phyloP scores from a whole-genome alignment of 768 basidiomycete species.

The Serpula lacrymans region DNA sequence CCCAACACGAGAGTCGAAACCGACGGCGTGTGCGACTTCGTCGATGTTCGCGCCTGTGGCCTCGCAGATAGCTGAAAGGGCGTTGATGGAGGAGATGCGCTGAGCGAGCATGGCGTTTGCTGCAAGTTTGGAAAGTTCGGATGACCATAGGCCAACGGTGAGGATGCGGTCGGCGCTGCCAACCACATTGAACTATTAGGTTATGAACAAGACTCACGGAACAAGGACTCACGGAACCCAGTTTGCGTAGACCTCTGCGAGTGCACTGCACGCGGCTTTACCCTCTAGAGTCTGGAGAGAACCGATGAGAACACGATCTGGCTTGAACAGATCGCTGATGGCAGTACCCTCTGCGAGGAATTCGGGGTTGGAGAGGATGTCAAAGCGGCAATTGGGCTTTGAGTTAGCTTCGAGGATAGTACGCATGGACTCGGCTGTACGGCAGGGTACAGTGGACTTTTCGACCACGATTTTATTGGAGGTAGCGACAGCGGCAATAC shows the following conservation, averaged over 20 bases:
- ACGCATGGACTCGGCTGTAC: constrained; percentile 99
- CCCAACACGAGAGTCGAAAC: constrained; percentile 89
- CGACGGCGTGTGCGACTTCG: constrained; percentile 93
- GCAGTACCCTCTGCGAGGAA: constrained; percentile 99
- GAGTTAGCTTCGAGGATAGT: constrained; percentile 99
- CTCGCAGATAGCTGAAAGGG: constrained; percentile 97
- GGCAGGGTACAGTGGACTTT: constrained; percentile 98
- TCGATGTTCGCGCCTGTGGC: constrained; percentile 98
- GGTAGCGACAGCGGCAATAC: constrained; percentile 87
- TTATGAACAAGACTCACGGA: neutral
- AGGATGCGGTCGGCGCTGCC: constrained; percentile 71
- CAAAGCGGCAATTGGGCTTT: constrained; percentile 84
- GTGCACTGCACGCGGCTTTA: constrained; percentile 69
- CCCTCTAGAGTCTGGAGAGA: constrained; percentile 90
- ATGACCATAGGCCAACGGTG: constrained; percentile 97
- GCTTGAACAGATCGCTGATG: constrained; percentile 79
- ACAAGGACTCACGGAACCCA: constrained; percentile 82
- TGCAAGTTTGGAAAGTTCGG: constrained; percentile 96
- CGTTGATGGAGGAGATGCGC: constrained; percentile 97
- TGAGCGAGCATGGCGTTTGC: constrained; percentile 99
- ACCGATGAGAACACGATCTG: constrained; percentile 97
- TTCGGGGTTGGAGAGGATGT: constrained; percentile 99
- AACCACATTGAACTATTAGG: neutral
- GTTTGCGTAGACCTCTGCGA: constrained; percentile 85
- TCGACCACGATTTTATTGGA: constrained; percentile 98